phyloP scores from a whole-genome alignment of 176 grass and related monocot genomes.

The Zea luxurians region DNA sequence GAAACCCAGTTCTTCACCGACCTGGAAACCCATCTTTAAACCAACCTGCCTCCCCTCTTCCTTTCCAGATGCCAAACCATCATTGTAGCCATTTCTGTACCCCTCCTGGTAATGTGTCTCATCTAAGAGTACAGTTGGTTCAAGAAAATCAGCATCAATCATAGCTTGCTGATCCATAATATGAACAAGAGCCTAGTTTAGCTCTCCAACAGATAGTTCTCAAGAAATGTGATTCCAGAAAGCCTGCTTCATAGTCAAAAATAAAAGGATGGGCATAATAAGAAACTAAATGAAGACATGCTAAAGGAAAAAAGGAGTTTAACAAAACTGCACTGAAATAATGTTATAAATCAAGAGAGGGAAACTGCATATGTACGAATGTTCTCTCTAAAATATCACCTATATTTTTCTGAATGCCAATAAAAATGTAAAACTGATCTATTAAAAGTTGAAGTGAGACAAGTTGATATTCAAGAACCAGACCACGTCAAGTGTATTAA shows the following conservation, averaged over 20 bases:
- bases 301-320: neutral
- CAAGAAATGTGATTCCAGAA: slow-evolving; percentile 1
- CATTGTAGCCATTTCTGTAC: slow-evolving; percentile 64
- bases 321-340: neutral
- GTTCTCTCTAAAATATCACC: neutral
- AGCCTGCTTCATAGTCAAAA: slow-evolving; percentile 14
- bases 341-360: neutral
- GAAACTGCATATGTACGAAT: neutral
- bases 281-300: neutral
- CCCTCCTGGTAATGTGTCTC: slow-evolving; percentile 67
- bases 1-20: slow-evolving; percentile 83
- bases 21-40: slow-evolving; percentile 66
- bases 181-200: slow-evolving; percentile 1
- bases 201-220: neutral
- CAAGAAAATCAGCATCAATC: slow-evolving; percentile 53
- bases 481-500: neutral
- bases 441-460: neutral
- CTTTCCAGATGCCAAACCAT: slow-evolving; percentile 62
- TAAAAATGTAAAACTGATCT: neutral
- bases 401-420: neutral
- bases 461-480: neutral
- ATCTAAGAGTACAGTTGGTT: slow-evolving; percentile 58
- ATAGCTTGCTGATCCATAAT: slow-evolving; percentile 54
- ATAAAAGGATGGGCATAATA: slow-evolving; percentile 10
- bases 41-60: slow-evolving; percentile 70